Conservation (phyloP, 1,284 basidiomycete species). For the Ustilago hordei region DNA sequence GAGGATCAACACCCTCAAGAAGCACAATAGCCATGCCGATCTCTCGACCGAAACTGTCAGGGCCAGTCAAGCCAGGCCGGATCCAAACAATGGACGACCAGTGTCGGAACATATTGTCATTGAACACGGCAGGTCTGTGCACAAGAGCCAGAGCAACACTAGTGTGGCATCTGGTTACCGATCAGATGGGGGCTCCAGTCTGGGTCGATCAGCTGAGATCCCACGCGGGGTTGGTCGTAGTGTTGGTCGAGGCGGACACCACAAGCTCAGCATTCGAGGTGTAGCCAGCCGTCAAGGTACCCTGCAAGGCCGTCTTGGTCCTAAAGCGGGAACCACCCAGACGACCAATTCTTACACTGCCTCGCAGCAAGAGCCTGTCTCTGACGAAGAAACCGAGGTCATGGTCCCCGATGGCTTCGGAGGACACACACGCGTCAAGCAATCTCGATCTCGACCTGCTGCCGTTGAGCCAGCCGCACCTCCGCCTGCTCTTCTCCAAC, state of each 20-base stretch:
- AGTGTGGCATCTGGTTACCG: slow-evolving; percentile 38
- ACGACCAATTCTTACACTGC: not conserved
- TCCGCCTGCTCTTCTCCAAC: slow-evolving; percentile 15
- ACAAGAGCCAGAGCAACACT: slow-evolving; percentile 40
- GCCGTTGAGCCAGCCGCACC: slow-evolving; percentile 2
- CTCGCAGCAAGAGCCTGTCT: slow-evolving; percentile 1
- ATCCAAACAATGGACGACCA: not conserved
- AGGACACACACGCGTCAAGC: slow-evolving; percentile 41
- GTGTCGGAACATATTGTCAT: slow-evolving; percentile 14
- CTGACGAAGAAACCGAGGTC: slow-evolving; percentile 44
- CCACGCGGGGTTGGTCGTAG: slow-evolving; percentile 35
- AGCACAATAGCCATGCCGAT: slow-evolving; percentile 28
- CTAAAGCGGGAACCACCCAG: slow-evolving; percentile 6
- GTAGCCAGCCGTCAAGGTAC: slow-evolving; percentile 26
- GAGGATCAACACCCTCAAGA: slow-evolving; percentile 20
- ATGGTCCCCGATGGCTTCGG: slow-evolving; percentile 60
- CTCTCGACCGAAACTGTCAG: not conserved
- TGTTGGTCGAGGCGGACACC: slow-evolving; percentile 1
- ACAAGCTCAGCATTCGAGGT: slow-evolving; percentile 28
- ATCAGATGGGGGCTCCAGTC: slow-evolving; percentile 46
- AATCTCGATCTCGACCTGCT: slow-evolving; percentile 15
- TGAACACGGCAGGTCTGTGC: slow-evolving; percentile 8
- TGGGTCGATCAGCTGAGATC: slow-evolving; percentile 55
- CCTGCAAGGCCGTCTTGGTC: slow-evolving; percentile 29
- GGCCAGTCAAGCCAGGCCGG: not conserved